A percentile compares a stretch with the other conserved stretches of the same genome.
These are phyloP conservation scores for Marasmius fiardii DNA, from an alignment of 1,284 basidiomycete species.

Conservation along the genomic window DNA sequence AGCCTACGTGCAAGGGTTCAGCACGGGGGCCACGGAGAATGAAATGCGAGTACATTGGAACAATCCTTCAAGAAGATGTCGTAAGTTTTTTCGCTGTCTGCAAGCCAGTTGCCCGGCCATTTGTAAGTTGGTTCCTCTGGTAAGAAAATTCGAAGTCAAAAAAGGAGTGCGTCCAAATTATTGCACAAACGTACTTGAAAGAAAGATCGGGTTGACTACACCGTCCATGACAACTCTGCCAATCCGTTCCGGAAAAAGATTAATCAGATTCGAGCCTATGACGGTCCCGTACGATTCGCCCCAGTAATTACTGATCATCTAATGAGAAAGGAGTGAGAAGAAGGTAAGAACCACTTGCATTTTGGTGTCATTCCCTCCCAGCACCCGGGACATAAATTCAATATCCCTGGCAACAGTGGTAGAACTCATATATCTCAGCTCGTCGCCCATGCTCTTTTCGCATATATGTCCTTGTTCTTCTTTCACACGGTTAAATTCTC, in stretches of 20 bases:
- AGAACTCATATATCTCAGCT: conserved; percentile 40
- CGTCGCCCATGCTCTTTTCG: conserved; percentile 33
- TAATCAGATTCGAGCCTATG: conserved; percentile 22
- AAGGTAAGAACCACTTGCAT: conserved; percentile 30
- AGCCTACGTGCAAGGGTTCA: conserved; percentile 19
- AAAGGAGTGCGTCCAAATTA: background rate
- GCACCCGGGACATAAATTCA: conserved; percentile 33
- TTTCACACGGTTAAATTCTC: conserved; percentile 30
- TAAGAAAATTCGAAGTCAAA: background rate
- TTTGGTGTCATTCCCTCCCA: conserved; percentile 36
- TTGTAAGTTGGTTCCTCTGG: conserved; percentile 30
- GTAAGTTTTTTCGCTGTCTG: conserved; percentile 28
- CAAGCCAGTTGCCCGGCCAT: conserved; percentile 30
- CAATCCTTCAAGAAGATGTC: conserved; percentile 31
- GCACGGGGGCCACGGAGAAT: background rate
- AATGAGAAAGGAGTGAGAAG: background rate
- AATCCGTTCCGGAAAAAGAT: conserved; percentile 24
- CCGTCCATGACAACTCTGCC: conserved; percentile 22
- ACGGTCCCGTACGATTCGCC: conserved; percentile 22
- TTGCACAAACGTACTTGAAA: conserved; percentile 23
- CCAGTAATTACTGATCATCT: conserved; percentile 20
- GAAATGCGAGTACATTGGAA: conserved; percentile 20
- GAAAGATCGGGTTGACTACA: conserved; percentile 21
- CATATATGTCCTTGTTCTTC: conserved; percentile 34
- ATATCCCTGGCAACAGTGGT: conserved; percentile 40